Evolutionary conservation across 495 filamentous ascomycete genomes (phyloP), one percentile per base, ranked within the genome.

Genomic region (Neurospora hispaniola): DNA sequence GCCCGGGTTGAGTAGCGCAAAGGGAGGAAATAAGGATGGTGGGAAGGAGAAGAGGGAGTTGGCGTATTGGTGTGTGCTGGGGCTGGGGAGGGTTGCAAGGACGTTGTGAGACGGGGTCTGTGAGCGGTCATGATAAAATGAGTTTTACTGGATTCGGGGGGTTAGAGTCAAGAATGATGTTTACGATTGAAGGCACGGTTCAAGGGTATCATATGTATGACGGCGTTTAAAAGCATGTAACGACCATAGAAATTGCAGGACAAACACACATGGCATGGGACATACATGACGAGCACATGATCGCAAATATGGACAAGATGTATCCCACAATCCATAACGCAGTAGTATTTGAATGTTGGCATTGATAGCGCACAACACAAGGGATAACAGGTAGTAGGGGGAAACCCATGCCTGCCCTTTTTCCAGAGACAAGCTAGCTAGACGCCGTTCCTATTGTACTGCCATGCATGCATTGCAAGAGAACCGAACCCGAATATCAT

Each of bases 11-110:
- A 79, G 69, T 0, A 70, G 38, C 23, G 54, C 79, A 42, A 78
- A 75, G 78, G 84, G 20, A 8, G 44, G 48, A 5, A 66, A 66
- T 66, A 66, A 87, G 80, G 78, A 73, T 23, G 54, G 54, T 16
- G 54, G 54, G 54, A 83, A 76, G 75, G 85, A 84, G 76, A 85
- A 83, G 78, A 89, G 91, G 76, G 94, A 98, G 81, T 82, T 97
- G 84, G 93, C 93, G 73, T 98, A 96, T 86, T 98, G 96, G 95
- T 91, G 91, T 86, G 95, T 96, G 39, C 83, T 98, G 66, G 94
- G 94, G 8, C 86, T 97, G 59, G 96, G 96, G 40, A 90, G 89
- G 79, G 93, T 98, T 38, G 54, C 54, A 1, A 66, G 54, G 54
- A 66, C 54, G 14, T 18, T 66, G 54, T 66, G 27, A 66, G 54